These are phyloP conservation scores for Nakazawaea ambrosiae DNA, from an alignment of 805 yeast species.

Conservation along the genomic window DNA sequence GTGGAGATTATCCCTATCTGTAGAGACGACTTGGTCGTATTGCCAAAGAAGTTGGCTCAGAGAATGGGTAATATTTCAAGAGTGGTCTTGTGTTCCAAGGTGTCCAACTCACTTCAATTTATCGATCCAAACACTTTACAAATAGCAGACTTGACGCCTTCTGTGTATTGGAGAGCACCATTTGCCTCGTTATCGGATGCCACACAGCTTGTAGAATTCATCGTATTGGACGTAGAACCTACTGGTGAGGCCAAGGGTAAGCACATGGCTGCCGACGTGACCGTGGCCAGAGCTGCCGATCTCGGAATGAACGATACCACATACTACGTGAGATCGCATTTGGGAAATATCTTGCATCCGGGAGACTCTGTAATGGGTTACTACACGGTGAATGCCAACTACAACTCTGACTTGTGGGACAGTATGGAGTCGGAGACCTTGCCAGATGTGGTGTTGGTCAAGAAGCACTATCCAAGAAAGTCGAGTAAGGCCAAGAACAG, in stretches of 20 bases:
- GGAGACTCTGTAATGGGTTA: conserved; percentile 96
- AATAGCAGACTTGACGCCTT: conserved; percentile 64
- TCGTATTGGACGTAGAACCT: conserved; percentile 91
- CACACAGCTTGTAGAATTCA: conserved; percentile 73
- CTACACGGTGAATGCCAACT: conserved; percentile 76
- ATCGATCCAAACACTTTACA: conserved; percentile 80
- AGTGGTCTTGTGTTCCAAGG: conserved; percentile 76
- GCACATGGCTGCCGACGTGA: conserved; percentile 79
- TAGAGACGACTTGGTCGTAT: conserved; percentile 89
- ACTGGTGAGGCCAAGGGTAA: conserved; percentile 75
- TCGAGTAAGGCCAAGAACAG: conserved; percentile 69
- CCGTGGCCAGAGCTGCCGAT: conserved; percentile 85
- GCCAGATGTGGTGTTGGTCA: conserved; percentile 83
- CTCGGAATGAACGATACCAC: conserved; percentile 80
- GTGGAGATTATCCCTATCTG: conserved; percentile 95
- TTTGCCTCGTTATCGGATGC: conserved; percentile 73
- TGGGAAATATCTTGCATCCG: conserved; percentile 92
- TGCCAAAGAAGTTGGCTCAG: conserved; percentile 83
- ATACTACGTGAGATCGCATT: conserved; percentile 80
- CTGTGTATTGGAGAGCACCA: conserved; percentile 75
- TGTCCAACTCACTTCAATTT: conserved; percentile 79
- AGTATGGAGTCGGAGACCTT: conserved; percentile 50
- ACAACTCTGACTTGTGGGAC: conserved; percentile 84
- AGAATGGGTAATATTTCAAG: conserved; percentile 77
- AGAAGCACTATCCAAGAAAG: conserved; percentile 83